phyloP scores from a whole-genome alignment of 257 asterid species.

The Eucommia ulmoides region DNA sequence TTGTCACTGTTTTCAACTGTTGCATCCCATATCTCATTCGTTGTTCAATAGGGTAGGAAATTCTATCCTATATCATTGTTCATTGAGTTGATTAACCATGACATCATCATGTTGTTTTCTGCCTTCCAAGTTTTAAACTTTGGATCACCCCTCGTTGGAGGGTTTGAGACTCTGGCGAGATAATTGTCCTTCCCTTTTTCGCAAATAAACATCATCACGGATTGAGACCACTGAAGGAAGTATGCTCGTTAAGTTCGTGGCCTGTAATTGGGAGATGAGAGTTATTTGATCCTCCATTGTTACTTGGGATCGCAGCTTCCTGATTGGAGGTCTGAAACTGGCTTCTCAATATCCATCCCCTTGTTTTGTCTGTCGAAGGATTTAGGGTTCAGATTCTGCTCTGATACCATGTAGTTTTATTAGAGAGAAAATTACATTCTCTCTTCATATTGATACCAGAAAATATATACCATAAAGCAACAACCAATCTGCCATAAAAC shows the following conservation, averaged over 20 bases:
- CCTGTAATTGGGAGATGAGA: not conserved
- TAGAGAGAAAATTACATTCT: not conserved
- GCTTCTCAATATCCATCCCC: not conserved
- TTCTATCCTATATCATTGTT: not conserved
- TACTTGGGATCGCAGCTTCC: not conserved
- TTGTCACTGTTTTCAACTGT: not conserved
- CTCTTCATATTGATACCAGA: no score
- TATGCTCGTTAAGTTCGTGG: not conserved
- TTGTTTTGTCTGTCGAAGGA: not conserved
- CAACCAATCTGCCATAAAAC: no score
- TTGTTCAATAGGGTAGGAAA: not conserved
- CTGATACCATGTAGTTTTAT: not conserved
- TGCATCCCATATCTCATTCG: not conserved
- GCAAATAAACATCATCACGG: not conserved
- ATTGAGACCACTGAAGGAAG: not conserved
- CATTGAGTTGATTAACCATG: not conserved
- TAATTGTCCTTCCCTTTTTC: not conserved
- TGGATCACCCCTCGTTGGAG: not conserved
- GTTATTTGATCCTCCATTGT: not conserved
- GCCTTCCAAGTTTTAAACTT: not conserved
- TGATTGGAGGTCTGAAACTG: not conserved
- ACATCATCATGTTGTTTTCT: not conserved
- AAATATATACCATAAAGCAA: no score
- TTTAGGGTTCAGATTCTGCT: not conserved
- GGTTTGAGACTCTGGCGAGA: not conserved